phyloP scores from a whole-genome alignment of 129 eudicot genomes.

The Oenanthe sinensis region DNA sequence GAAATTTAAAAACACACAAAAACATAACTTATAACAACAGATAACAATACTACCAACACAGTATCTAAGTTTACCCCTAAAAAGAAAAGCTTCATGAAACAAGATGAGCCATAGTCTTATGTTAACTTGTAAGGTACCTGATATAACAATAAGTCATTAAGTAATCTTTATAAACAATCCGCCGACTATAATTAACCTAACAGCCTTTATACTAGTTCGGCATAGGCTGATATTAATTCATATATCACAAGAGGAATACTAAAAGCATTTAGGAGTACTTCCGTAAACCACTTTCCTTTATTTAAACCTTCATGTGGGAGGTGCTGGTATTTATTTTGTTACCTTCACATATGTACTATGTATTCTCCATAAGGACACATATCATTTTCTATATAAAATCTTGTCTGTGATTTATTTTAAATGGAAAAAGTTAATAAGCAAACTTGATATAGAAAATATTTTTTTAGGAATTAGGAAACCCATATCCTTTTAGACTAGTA shows the following conservation, averaged over 20 bases:
- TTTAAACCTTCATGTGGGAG: neutral
- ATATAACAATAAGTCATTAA: neutral
- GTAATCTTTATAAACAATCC: neutral
- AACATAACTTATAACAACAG: too few relatives aligned
- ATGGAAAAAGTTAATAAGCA: neutral
- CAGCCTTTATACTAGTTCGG: neutral
- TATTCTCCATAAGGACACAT: neutral
- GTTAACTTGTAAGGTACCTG: neutral
- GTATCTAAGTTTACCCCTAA: neutral
- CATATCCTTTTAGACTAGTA: too few relatives aligned
- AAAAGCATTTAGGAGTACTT: neutral
- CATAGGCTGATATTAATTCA: neutral
- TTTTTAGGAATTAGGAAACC: neutral
- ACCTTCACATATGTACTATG: too few relatives aligned
- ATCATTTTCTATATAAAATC: neutral
- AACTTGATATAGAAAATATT: neutral
- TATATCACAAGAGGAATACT: neutral
- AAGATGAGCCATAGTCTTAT: neutral
- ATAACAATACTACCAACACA: too few relatives aligned
- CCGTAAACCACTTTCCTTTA: too few relatives aligned
- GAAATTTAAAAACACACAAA: too few relatives aligned
- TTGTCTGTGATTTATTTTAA: neutral
- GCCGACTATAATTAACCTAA: neutral
- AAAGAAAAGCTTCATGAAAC: neutral
- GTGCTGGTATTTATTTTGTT: neutral